Base-by-base conservation (phyloP, 306 rosid species). In the Acacia confusa region DNA sequence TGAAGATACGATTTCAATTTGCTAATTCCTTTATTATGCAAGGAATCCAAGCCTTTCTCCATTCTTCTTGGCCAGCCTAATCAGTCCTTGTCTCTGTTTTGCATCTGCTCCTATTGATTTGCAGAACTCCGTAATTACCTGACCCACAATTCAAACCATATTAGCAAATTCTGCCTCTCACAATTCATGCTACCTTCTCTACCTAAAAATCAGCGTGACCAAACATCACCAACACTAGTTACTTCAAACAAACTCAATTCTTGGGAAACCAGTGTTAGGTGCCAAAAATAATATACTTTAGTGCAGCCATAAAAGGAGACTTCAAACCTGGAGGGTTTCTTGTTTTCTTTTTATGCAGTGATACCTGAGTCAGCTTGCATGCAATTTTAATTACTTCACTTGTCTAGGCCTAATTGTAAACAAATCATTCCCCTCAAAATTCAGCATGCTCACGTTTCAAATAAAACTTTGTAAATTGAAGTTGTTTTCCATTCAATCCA, bases 111-210 rank as follows among this genome's bases (percentile, higher is more conserved):
- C 99, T 77, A 92, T 92, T 81, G 98, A 90, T 89, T 96, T 96
- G 94, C 99, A 96, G 80, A 96, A 96, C 65, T 96, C 99, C 1
- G 98, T 95, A 27, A 96, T 96, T 57, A 96, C 96, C 99, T 95
- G 85, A 22, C 72, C 85, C 83, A 32, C 63, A 85, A 68, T 70
- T 64, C 40, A 72, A 52, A 72, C 70, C 3, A 3, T 43, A 57
- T 57, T 57, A 16, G 41, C 70, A 77, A 70, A 64, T 41, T 14
- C 28, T 50, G 60, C 5, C 28, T 36, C 28, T 68, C 9, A 10
- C 14, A 24, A 52, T 74, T 9, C 74, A 74, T 64, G 64, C 58
- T 43, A 30, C 34, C 48, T 41, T 52, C 65, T 74, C 14, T 47
- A 25, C 77, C 72, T 9, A n/a, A 43, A 44, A 78, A 68, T 24